Conservation (phyloP, 2,329 filamentous ascomycete genomes). For the Hypoxylon sp. region DNA sequence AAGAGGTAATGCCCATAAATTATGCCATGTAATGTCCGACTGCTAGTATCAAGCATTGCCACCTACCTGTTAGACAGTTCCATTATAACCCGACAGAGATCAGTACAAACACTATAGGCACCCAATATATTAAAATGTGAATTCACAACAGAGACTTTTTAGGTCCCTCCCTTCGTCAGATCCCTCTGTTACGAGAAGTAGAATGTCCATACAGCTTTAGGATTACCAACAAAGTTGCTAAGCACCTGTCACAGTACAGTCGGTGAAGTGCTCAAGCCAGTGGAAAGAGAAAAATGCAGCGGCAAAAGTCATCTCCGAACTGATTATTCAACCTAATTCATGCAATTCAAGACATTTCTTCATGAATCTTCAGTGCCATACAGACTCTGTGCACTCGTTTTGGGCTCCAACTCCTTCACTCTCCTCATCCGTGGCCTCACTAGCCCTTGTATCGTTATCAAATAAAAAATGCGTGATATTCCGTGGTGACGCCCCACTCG, state of each 20-base stretch:
- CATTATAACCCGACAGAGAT: too few relatives aligned
- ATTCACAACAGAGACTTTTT: too few relatives aligned
- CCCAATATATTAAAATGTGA: too few relatives aligned
- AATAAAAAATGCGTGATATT: too few relatives aligned
- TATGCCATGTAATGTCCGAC: too few relatives aligned
- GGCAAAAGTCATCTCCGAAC: background rate
- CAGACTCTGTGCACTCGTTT: background rate
- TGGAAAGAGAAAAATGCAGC: background rate
- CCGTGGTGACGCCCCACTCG: too few relatives aligned
- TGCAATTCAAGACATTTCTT: background rate
- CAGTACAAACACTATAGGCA: too few relatives aligned
- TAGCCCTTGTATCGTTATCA: background rate
- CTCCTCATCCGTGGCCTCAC: background rate
- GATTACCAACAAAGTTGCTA: too few relatives aligned
- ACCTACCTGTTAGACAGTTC: too few relatives aligned
- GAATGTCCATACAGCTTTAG: background rate
- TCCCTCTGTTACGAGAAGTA: background rate
- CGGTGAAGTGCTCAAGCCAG: background rate
- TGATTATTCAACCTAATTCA: background rate
- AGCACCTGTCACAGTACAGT: background rate
- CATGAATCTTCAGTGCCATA: background rate
- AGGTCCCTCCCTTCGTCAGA: too few relatives aligned
- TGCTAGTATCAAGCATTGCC: too few relatives aligned
- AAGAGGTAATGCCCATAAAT: too few relatives aligned
- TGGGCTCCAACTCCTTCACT: background rate